Conservation (phyloP, 2,329 filamentous ascomycete genomes). For the Exophiala phaeomuriformis region DNA sequence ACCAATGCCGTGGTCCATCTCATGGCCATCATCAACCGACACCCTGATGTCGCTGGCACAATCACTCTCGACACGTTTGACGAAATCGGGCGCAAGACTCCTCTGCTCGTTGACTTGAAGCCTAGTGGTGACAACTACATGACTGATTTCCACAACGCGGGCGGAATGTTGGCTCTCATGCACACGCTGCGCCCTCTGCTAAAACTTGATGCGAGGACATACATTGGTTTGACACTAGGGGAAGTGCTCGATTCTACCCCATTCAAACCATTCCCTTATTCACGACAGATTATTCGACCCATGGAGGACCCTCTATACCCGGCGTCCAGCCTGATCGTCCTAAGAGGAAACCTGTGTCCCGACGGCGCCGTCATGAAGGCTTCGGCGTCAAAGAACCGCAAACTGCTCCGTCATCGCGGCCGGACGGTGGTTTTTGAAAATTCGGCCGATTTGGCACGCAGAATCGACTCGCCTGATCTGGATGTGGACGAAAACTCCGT, state of each 20-base stretch:
- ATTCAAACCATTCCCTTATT: constrained; percentile 38
- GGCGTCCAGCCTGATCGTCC: constrained; percentile 40
- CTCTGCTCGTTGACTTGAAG: constrained; percentile 47
- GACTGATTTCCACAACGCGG: constrained; percentile 50
- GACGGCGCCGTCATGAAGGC: constrained; percentile 46
- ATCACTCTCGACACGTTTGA: constrained; percentile 44
- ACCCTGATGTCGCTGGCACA: constrained; percentile 41
- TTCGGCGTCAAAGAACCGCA: constrained; percentile 44
- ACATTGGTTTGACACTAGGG: constrained; percentile 43
- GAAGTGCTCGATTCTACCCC: constrained; percentile 39
- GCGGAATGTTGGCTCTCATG: constrained; percentile 45
- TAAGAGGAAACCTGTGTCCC: constrained; percentile 45
- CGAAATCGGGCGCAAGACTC: constrained; percentile 42
- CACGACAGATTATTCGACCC: constrained; percentile 39
- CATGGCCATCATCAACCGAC: constrained; percentile 49
- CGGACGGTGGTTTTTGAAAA: constrained; percentile 45
- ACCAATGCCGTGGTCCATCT: constrained; percentile 53
- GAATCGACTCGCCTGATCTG: constrained; percentile 43
- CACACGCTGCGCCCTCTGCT: constrained; percentile 43
- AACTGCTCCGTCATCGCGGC: constrained; percentile 40
- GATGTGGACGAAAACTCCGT: constrained; percentile 41
- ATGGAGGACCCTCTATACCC: constrained; percentile 42
- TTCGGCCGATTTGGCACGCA: constrained; percentile 39
- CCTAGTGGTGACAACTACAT: constrained; percentile 49
- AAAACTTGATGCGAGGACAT: constrained; percentile 41